Evolutionary conservation across 2,329 filamentous ascomycete genomes (phyloP), one percentile per base, ranked within the genome.

Genomic region (Diplodia corticola): DNA sequence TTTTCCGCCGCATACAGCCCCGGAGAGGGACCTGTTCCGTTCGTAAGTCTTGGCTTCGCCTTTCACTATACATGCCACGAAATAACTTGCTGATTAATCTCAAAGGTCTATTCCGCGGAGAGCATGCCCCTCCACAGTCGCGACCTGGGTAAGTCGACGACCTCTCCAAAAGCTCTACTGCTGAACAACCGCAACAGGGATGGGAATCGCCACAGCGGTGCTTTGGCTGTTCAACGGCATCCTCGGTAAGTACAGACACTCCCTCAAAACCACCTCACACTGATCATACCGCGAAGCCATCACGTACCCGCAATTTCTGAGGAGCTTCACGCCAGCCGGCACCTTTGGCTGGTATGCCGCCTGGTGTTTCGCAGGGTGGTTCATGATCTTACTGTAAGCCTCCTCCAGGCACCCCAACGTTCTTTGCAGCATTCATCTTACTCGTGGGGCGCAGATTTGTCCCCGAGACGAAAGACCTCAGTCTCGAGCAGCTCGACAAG

Each of bases 181-280:
- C 22, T 50, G 3, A 51, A 4, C 5, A 9, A 9, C 13, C 2
- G 26, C 5, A 10, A 24, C 24, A 51, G 49, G 77, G 22, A 79
- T 79, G 77, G 72, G 71, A 3, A 73, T 77, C 71, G 84, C 80
- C 0, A 86, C 83, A 0, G 82, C 84, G 0, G 85, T 82, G 55
- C 84, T 81, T 26, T 86, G 84, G 84, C 82, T 84, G 61, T 86
- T 86, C 77, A 86, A 86, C 71, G 83, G 81, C 67, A 73, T 84
- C 20, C 76, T 85, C 5, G 53, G 1, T 80, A 79, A 1, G 79
- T 85, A 17, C 84, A 83, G 1, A 1, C 2, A 26, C 7, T 33
- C 22, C 49, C 1, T 17, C 15, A 5, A 6, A 1, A n/a, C 6
- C 1, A 5, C 6, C n/a, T 15, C 22, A 3, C 1, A 10, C 15